phyloP scores from a whole-genome alignment of 2,329 filamentous ascomycete genomes.

The Colletotrichum cereale region DNA sequence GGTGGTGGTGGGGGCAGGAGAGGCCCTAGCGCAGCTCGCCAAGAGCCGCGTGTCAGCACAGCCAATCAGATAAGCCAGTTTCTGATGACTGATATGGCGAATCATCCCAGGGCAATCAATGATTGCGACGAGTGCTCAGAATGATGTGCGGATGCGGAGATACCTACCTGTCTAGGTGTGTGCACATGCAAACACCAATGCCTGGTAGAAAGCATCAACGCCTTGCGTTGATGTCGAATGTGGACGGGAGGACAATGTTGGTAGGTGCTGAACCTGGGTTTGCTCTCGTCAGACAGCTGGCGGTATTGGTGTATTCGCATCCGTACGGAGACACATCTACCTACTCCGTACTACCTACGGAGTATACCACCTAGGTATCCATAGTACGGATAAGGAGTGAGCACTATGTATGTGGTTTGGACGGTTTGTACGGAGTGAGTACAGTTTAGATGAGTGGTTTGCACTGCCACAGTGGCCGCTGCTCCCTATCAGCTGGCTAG shows the following conservation, averaged over 20 bases:
- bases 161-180: neutral
- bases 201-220: neutral
- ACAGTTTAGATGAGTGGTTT: conserved; percentile 30
- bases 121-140: neutral
- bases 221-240: neutral
- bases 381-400: no score
- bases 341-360: no score
- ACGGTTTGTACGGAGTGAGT: neutral
- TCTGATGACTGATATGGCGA: neutral
- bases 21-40: conserved; percentile 25
- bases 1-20: neutral
- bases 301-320: no score
- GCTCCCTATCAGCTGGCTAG: conserved; percentile 27
- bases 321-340: no score
- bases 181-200: no score
- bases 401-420: no score
- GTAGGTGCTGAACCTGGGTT: neutral
- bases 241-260: neutral
- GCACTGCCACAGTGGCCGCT: conserved; percentile 27
- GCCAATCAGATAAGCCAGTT: conserved; percentile 12
- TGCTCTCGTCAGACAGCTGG: no score
- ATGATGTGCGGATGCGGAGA: neutral
- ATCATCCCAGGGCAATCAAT: neutral
- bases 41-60: conserved; percentile 27
- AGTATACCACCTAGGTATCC: no score